Evolutionary conservation across 208 protist genomes (phyloP), one percentile per base, ranked within the genome.

Genomic region (Trypanosoma grayi): DNA sequence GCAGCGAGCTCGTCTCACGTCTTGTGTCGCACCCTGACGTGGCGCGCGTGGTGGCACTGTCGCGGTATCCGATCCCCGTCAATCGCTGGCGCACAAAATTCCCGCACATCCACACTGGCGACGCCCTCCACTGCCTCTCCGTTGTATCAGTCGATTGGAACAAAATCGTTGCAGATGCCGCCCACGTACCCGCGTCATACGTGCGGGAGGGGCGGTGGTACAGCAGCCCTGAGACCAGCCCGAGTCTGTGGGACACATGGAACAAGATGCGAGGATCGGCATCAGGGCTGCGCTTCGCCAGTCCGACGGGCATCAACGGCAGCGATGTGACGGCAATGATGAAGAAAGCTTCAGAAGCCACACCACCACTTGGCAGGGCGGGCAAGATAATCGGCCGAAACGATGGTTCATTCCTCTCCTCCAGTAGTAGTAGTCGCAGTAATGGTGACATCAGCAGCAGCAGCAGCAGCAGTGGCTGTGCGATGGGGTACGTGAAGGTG

Each of bases 121-220:
- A 91, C 46, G 81, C 70, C 13, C 70, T 77, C 14, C 67, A 76
- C 1, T 78, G 71, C 43, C 60, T 85, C 45, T 84, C 80, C 33
- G 78, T 81, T 30, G 75, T 85, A n/a, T 72, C 75, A 2, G 61
- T 81, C n/a, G 75, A 90, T 51, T 85, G 84, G 79, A 58, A 77
- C 27, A 81, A 77, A 45, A 65, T 91, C 20, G 40, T 80, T 1
- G 75, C 67, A 2, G 78, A 85, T 39, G 58, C 73, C n/a, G 55
- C 75, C 25, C 76, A 74, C 56, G 64, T 84, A 16, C 78, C 73
- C 9, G 28, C 48, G 4, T 84, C 75, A 9, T 79, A 81, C 60
- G 59, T 84, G 8, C 58, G 52, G 1, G 60, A 73, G n/a, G 79
- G 83, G 6, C 60, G 61, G 44, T 85, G 78, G 75, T 30, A 40